Conservation (phyloP, 2,329 filamentous ascomycete genomes). For the Paecilomyces variotii region DNA sequence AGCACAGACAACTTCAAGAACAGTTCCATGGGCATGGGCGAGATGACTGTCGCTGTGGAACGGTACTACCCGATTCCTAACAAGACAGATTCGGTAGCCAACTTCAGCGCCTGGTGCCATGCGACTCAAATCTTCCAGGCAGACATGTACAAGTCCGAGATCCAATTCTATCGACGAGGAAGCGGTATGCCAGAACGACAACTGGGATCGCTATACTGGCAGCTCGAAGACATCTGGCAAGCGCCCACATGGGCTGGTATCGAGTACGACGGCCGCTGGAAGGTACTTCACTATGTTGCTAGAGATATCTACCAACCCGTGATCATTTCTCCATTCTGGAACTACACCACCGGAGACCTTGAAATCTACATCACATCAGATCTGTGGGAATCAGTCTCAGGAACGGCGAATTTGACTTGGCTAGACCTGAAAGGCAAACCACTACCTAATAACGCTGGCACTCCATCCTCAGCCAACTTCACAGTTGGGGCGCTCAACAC, state of each 20-base stretch:
- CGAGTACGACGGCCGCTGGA: constrained; percentile 57
- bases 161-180: constrained; percentile 54
- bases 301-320: constrained; percentile 51
- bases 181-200: constrained; percentile 51
- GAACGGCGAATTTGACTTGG: constrained; percentile 45
- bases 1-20: constrained; percentile 39
- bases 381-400: constrained; percentile 44
- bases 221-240: constrained; percentile 58
- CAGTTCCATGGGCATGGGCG: constrained; percentile 31
- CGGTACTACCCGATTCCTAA: constrained; percentile 50
- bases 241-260: constrained; percentile 57
- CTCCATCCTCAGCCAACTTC: constrained; percentile 27
- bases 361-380: constrained; percentile 51
- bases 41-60: constrained; percentile 52
- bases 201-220: constrained; percentile 56
- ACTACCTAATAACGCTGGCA: constrained; percentile 31
- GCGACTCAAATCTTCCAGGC: constrained; percentile 59
- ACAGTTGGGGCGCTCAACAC: constrained; percentile 46
- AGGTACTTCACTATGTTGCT: constrained; percentile 51
- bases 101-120: constrained; percentile 55
- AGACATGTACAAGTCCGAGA: constrained; percentile 53
- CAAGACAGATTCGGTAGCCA: constrained; percentile 45
- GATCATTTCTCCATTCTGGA: constrained; percentile 53
- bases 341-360: constrained; percentile 43
- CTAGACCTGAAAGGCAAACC: constrained; percentile 41